Evolutionary conservation across 1,284 basidiomycete genomes (phyloP).

Genomic region (Rhodotorula sp.): DNA sequence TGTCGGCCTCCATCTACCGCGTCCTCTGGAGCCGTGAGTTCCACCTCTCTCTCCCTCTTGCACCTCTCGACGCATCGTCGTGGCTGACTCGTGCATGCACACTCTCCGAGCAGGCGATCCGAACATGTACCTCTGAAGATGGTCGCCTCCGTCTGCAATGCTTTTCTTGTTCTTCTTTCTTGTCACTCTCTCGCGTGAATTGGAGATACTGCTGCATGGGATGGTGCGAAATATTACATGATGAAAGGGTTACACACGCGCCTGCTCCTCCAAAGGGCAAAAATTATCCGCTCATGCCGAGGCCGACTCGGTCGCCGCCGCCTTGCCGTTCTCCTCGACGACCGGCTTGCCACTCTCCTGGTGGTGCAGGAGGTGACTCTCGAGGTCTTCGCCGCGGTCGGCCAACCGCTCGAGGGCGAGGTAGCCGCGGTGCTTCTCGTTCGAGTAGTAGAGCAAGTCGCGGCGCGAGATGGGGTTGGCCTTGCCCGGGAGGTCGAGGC

Average conservation of each 20-base stretch:
- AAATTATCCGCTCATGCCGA: neutral
- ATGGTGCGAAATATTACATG: neutral
- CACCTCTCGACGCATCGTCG: neutral
- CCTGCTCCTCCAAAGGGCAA: too few species aligned
- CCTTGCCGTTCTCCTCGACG: neutral
- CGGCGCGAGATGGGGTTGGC: constrained; percentile 33
- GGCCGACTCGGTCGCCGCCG: neutral
- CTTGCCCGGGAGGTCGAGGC: constrained; percentile 31
- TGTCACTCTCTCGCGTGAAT: too few species aligned
- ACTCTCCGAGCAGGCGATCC: constrained; percentile 17
- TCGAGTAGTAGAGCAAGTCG: constrained; percentile 51
- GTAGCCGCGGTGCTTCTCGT: constrained; percentile 50
- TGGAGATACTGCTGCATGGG: neutral
- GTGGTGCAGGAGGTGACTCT: neutral
- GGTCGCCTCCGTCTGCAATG: neutral
- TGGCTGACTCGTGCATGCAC: too few species aligned
- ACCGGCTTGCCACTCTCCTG: neutral
- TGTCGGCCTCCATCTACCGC: constrained; percentile 36
- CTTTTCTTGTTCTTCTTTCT: neutral
- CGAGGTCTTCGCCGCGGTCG: neutral
- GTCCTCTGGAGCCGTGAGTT: constrained; percentile 36
- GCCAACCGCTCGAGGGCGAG: constrained; percentile 19
- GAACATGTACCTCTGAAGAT: constrained; percentile 15
- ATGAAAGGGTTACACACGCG: neutral
- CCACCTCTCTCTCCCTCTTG: too few species aligned